phyloP scores from a whole-genome alignment of 208 protist species.

The Balamuthia mandrillaris region DNA sequence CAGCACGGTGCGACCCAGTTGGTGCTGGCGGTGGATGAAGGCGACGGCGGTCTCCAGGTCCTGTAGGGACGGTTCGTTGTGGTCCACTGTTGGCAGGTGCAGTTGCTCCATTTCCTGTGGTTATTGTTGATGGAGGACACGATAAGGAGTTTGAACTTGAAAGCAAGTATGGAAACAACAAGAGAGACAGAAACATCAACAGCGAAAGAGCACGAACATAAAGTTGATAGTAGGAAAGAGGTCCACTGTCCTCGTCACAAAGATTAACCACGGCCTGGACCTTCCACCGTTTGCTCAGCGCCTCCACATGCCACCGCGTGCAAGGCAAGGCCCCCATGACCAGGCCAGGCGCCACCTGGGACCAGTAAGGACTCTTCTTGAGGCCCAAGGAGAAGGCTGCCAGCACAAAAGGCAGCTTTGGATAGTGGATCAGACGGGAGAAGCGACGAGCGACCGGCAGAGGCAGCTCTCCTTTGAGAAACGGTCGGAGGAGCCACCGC shows the following conservation, averaged over 20 bases:
- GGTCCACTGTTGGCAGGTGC: conserved; percentile 34
- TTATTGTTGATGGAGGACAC: not conserved
- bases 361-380: not conserved
- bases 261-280: conserved; percentile 13
- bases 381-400: not conserved
- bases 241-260: conserved; percentile 10
- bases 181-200: not conserved
- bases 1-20: conserved; percentile 18
- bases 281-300: not conserved
- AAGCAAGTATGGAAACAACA: not conserved
- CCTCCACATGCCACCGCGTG: not conserved
- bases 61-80: conserved; percentile 8
- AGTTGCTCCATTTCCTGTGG: conserved; percentile 32
- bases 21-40: conserved; percentile 6
- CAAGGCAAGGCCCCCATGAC: not conserved
- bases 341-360: not conserved
- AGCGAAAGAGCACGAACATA: not conserved
- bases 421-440: not conserved
- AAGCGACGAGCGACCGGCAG: conserved; percentile 9
- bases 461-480: conserved; percentile 18
- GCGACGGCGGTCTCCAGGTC: not conserved
- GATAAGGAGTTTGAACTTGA: not conserved
- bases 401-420: conserved; percentile 35
- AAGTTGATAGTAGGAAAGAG: not conserved
- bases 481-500: not conserved